Evolutionary conservation across 2,329 filamentous ascomycete genomes (phyloP), one percentile per base, ranked within the genome.

Genomic region (Aspergillus tanneri): DNA sequence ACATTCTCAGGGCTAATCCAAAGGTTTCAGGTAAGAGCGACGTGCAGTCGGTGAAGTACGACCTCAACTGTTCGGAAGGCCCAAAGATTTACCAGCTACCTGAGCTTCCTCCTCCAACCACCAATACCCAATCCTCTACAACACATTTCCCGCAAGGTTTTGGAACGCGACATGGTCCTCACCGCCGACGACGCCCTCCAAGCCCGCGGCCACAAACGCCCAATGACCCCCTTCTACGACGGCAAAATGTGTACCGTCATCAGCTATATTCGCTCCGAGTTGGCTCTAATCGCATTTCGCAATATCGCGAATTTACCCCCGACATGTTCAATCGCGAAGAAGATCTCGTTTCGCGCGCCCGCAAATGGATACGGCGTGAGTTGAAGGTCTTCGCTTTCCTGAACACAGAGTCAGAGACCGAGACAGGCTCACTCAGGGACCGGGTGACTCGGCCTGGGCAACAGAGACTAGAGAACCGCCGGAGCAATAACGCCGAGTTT

Each of bases 311-410:
- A 51, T 73, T 95, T 23, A 87, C 85, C 0, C 86, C 89, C 0
- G 68, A 77, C 3, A 67, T 81, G 7, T 86, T 96, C 63, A 74
- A 77, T 49, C 69, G 69, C 1, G 86, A 89, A 18, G 69, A 81
- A 0, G 80, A 84, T 18, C 78, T 96, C 0, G 79, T 90, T 14
- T 87, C 86, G 0, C 85, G 88, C 27, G 90, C 91, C 2, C 80
- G 88, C 5, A 84, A 82, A 52, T 97, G 89, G 81, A 82, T 96
- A 42, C 81, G 90, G 1, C 81, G 92, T 35, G 92, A 97, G 64
- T 74, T 96, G 3, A 83, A 84, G 46, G 88, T 95, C 14, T 96
- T 96, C 59, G 78, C 80, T 12, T 93, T 91, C 60, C 74, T 95
- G 10, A 71, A 77, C 43, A 75, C 72, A 2, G 64, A 58, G 7